A percentile compares a stretch with the other conserved stretches of the same genome.
phyloP scores from a whole-genome alignment of 2,329 filamentous ascomycete genomes.

The Plectosphaerella sp. region DNA sequence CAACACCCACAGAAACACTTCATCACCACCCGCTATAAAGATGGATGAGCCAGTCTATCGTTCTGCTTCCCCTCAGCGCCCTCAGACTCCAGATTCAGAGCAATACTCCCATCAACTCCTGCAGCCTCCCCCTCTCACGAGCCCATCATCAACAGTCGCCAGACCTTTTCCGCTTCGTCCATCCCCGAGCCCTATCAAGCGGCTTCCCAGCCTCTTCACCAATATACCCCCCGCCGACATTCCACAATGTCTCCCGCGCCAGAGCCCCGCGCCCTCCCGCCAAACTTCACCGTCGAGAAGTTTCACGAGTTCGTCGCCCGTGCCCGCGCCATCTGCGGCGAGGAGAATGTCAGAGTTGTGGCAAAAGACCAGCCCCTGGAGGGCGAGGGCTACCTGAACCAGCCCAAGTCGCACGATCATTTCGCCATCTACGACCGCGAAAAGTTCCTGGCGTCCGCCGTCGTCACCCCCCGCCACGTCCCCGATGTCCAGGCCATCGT shows the following conservation, averaged over 20 bases:
- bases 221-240: no score
- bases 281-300: constrained; percentile 7
- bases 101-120: no score
- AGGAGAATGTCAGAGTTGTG: constrained; percentile 16
- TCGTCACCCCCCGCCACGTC: constrained; percentile 26
- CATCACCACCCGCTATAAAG: no score
- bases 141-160: neutral
- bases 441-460: constrained; percentile 35
- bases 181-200: no score
- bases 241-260: constrained; percentile 2
- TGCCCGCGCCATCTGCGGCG: constrained; percentile 15
- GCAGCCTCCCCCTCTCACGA: neutral
- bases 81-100: no score
- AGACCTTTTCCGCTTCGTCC: no score
- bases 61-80: no score
- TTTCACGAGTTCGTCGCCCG: constrained; percentile 16
- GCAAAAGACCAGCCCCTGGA: constrained; percentile 7
- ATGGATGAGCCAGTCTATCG: no score
- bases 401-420: constrained; percentile 27
- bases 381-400: constrained; percentile 13
- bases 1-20: neutral
- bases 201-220: no score
- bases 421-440: constrained; percentile 33
- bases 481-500: constrained; percentile 39
- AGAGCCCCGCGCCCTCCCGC: constrained; percentile 7